Base-by-base conservation (phyloP, 805 yeast genomes). In the Groenewaldozyma tartarivorans region DNA sequence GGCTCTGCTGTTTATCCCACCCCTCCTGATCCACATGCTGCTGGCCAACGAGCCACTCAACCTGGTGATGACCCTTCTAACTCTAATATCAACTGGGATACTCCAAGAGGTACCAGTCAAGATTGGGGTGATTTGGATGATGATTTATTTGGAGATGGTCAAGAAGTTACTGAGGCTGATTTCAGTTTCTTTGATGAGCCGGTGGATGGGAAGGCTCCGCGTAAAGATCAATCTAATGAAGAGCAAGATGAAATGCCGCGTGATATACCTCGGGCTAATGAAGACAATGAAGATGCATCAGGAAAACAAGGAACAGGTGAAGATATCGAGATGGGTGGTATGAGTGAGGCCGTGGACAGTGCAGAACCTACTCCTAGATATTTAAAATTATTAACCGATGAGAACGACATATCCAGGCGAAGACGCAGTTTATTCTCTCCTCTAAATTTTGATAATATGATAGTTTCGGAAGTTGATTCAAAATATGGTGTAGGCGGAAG, bases 401-500 rank as follows among this genome's bases (percentile, higher is more conserved):
- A 21, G 20, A 30, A 15, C 4, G 41, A 11, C 5, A 26, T 17
- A 20, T 3, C 22, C 3, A 5, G 21, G 22, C 41, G 60, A 57
- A 38, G 63, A 58, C 39, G 72, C 42, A 83, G 95, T 33, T 75
- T 80, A 0, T 88, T 86, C 60, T 83, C 95, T 0, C 94, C 95
- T 0, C 65, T 87, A 33, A 69, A 72, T 33, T 88, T 87, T 62
- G 81, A 84, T 51, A 95, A 95, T 0, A 71, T 80, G 16, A 81
- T 85, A 41, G 78, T 77, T 42, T 72, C 74, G 36, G 77, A 74
- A 43, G 78, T 90, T 31, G 97, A 90, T 55, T 77, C 82, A 42
- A 90, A 90, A 54, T 90, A 90, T 53, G 79, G 80, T 9, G 71
- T 72, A 48, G 98, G 98, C 4, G 98, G 98, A 1, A 82, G 88